Evolutionary conservation across 2,329 filamentous ascomycete species (phyloP).

Genomic region (Rhynchosporium secalis): DNA sequence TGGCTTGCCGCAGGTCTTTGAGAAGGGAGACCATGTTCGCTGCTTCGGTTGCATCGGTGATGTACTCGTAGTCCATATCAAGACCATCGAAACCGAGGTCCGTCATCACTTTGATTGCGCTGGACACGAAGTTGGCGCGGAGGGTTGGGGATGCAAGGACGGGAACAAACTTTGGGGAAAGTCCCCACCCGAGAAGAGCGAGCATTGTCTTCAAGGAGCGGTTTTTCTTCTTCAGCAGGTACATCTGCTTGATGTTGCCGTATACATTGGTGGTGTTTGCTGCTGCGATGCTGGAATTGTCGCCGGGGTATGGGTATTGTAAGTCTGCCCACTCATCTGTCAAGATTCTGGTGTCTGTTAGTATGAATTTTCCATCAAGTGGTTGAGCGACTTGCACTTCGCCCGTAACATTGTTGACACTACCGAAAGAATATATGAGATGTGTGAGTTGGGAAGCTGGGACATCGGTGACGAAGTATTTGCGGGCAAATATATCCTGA

Average conservation of each 20-base stretch:
- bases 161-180: conserved; percentile 70
- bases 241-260: conserved; percentile 77
- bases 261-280: conserved; percentile 70
- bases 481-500: conserved; percentile 26
- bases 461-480: conserved; percentile 67
- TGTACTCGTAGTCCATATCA: conserved; percentile 31
- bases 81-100: conserved; percentile 29
- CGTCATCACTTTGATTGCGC: conserved; percentile 20
- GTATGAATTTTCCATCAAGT: too few relatives aligned
- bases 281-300: conserved; percentile 56
- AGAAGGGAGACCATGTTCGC: conserved; percentile 42
- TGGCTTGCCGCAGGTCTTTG: conserved; percentile 39
- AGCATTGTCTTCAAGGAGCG: conserved; percentile 75
- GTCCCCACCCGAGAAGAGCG: conserved; percentile 82
- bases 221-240: conserved; percentile 72
- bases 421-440: conserved; percentile 77
- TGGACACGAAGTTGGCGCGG: conserved; percentile 20
- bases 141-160: conserved; percentile 61
- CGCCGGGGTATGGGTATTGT: conserved; percentile 70
- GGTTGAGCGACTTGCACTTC: conserved; percentile 17
- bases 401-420: conserved; percentile 65
- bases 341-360: conserved; percentile 3
- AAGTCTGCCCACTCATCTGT: conserved; percentile 65
- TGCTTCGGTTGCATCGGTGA: conserved; percentile 18
- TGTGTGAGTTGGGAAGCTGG: conserved; percentile 70